These are phyloP conservation scores for Podila verticillata DNA, from an alignment of 192 early-diverging fungal species.

Conservation along the genomic window DNA sequence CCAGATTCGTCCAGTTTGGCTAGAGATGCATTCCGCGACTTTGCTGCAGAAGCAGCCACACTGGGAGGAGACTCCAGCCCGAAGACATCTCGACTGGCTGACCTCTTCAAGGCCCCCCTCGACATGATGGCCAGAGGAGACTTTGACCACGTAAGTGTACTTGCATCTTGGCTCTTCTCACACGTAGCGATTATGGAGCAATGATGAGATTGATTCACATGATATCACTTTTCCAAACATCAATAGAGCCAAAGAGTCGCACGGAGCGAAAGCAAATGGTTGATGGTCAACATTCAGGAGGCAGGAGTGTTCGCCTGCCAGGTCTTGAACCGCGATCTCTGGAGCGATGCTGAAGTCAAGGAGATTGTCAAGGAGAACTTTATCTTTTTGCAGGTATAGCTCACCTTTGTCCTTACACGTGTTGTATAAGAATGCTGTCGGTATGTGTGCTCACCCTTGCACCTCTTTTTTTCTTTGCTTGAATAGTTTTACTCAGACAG, in stretches of 20 bases:
- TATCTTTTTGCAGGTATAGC: slow-evolving; percentile 82
- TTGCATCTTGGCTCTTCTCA: neutral
- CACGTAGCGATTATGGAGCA: neutral
- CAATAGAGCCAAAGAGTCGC: slow-evolving; percentile 72
- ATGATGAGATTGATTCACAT: neutral
- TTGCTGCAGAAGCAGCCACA: slow-evolving; percentile 70
- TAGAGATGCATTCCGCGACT: slow-evolving; percentile 72
- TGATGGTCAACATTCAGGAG: slow-evolving; percentile 90
- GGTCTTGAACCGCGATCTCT: slow-evolving; percentile 92
- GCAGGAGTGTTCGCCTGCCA: slow-evolving; percentile 88
- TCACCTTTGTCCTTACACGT: neutral
- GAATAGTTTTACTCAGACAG: slow-evolving; percentile 60
- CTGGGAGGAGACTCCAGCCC: slow-evolving; percentile 59
- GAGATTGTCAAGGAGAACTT: slow-evolving; percentile 82
- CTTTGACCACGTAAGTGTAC: slow-evolving; percentile 69
- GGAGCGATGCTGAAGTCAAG: slow-evolving; percentile 82
- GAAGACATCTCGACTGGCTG: slow-evolving; percentile 67
- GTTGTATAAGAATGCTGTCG: neutral
- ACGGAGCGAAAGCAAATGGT: slow-evolving; percentile 73
- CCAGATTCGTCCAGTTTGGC: slow-evolving; percentile 61
- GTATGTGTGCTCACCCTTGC: neutral
- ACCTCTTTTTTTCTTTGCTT: slow-evolving; percentile 9
- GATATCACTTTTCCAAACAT: neutral
- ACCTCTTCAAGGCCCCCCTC: slow-evolving; percentile 87
- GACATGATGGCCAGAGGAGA: slow-evolving; percentile 86